Evolutionary conservation across 177 flowering plant species (phyloP), one percentile per base, ranked within the genome.

Genomic region (Vitis hybrid): DNA sequence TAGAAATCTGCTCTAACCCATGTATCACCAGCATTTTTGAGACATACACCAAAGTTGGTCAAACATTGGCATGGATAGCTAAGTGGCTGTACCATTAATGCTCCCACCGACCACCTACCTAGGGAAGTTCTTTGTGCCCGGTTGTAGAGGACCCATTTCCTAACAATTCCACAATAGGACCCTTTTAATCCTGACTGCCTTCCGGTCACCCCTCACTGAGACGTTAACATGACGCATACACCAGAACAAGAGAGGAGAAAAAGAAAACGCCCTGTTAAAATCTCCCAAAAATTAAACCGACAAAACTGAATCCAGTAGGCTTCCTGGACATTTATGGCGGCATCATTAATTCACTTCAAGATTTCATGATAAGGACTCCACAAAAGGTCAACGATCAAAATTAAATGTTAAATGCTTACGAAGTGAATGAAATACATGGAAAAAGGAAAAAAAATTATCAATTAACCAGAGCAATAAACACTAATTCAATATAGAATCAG

Each of bases 41-140:
- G 46, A 7, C 46, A 40, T 40, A 40, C 46, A 40, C n/a, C 4
- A 6, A 12, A 17, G 17, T 17, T 5, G 15, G n/a, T 17, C 56
- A 54, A 54, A 54, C 15, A 17, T 54, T 0, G n/a, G 15, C 56
- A 54, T 54, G 5, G 56, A 54, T 0, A 54, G 56, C 0, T 12
- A 6, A 49, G 65, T 46, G 24, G 52, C 24, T 48, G 65, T 13
- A 51, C 18, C 65, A 48, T 62, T 35, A 62, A 62, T 62, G 65
- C 65, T 40, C 65, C 65, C n/a, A 62, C 60, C 52, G 19, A 5
- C 49, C n/a, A 15, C 19, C 65, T 52, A 17, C 3, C 2, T 40
- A 17, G 12, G 4, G 7, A 48, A 62, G 48, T 62, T 46, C 27
- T 10, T 62, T 13, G 10, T 4, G 27, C 10, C 13, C 7, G 4